Evolutionary conservation across 768 basidiomycete species (phyloP), one percentile per base, ranked within the genome.

Genomic region (Naganishia onofrii): DNA sequence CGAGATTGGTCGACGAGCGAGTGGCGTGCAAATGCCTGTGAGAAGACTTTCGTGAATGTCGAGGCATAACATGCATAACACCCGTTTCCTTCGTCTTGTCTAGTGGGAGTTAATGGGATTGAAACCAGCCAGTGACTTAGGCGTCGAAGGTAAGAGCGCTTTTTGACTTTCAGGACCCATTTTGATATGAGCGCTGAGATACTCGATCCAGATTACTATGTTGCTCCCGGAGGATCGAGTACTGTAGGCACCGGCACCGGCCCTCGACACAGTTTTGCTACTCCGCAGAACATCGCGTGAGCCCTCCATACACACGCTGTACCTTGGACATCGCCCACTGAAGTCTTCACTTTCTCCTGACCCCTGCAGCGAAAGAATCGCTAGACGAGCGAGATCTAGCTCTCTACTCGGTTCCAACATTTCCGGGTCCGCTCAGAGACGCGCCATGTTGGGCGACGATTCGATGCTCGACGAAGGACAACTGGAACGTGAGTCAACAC

Each of bases 221-320:
- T 17, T 12, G 60, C 60, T 13, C 38, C 23, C 2, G 60, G 36
- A 29, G 60, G 36, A 28, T 63, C 60, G n/a, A 63, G 60, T 26
- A 63, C 60, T 2, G 28, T 63, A 15, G 60, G 60, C 9, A 42
- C 60, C 38, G 60, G 60, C 9, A 63, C 60, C 3, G 60, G 60
- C 9, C 60, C 60, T 28, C 60, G 60, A 63, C 60, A n/a, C 60
- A 63, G 60, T 29, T 42, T 63, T 26, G 60, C 60, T 63, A 63
- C 60, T 42, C 60, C 60, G 23, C 60, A 63, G 21, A 63, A 63
- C 23, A 34, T 44, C 6, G 60, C 38, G 60, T 44, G n/a, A 46
- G 60, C 5, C 26, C 26, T 55, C 26, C 28, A 10, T 26, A n/a
- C 42, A 26, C n/a, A 3, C 23, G 7, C 23, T 29, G 1, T 28